These are phyloP conservation scores for Plasmodium berghei DNA, from an alignment of 169 alveolate species.

Conservation along the genomic window DNA sequence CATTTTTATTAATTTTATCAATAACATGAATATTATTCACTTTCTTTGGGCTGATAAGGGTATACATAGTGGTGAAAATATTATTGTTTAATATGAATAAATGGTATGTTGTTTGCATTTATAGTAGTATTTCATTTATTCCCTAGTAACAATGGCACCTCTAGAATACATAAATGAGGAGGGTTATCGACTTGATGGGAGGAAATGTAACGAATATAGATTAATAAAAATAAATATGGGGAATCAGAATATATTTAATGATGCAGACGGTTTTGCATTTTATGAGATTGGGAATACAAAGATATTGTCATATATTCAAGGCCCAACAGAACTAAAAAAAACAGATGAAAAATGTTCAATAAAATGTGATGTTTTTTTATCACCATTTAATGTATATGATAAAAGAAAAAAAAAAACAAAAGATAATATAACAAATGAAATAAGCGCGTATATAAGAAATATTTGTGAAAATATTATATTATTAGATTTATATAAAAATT, in stretches of 20 bases:
- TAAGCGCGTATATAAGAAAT: slow-evolving; percentile 73
- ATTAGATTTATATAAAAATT: slow-evolving; percentile 78
- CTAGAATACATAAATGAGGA: slow-evolving; percentile 83
- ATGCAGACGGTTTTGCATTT: slow-evolving; percentile 74
- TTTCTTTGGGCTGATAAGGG: no score
- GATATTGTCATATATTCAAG: slow-evolving; percentile 66
- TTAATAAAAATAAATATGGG: slow-evolving; percentile 81
- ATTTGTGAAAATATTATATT: slow-evolving; percentile 73
- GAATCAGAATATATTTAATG: slow-evolving; percentile 67
- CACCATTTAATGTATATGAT: slow-evolving; percentile 73
- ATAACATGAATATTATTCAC: no score
- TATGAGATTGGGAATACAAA: slow-evolving; percentile 73
- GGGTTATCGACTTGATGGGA: slow-evolving; percentile 85
- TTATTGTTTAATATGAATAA: not conserved
- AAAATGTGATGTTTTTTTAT: slow-evolving; percentile 72
- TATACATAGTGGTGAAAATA: not conserved
- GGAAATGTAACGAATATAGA: slow-evolving; percentile 80
- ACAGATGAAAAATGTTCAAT: slow-evolving; percentile 67
- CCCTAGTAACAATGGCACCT: slow-evolving; percentile 23
- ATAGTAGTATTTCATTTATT: not conserved
- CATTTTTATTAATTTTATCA: no score
- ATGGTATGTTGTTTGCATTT: not conserved
- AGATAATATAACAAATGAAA: slow-evolving; percentile 70
- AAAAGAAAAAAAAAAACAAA: slow-evolving; percentile 65
- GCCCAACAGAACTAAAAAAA: slow-evolving; percentile 73